These are phyloP conservation scores for Trypanosoma theileri DNA, from an alignment of 208 protist genomes.

Conservation along the genomic window DNA sequence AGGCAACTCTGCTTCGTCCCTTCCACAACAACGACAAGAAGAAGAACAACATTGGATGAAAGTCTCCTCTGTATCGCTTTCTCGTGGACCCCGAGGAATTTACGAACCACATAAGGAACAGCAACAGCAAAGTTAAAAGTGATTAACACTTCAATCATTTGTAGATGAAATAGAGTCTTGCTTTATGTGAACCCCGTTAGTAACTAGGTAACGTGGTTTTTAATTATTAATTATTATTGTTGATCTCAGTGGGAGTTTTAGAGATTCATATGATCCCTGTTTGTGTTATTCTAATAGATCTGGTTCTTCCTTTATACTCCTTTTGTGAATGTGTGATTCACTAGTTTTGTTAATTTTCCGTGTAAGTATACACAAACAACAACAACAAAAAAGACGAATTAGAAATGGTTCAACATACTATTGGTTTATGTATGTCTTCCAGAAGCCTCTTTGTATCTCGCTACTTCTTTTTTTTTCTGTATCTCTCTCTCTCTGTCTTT, in stretches of 20 bases:
- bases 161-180: neutral
- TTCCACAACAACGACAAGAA: neutral
- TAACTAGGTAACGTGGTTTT: no score
- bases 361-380: neutral
- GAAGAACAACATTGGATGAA: neutral
- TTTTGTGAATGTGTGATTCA: conserved; percentile 26
- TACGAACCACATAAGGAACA: neutral
- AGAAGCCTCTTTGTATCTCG: no score
- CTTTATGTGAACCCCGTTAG: no score
- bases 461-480: no score
- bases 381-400: neutral
- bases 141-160: neutral
- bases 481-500: neutral
- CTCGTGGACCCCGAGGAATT: neutral
- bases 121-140: neutral
- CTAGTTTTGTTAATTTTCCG: neutral
- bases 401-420: neutral
- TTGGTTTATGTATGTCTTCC: no score
- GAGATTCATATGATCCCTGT: no score
- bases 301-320: conserved; percentile 12
- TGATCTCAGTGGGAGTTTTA: no score
- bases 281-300: neutral
- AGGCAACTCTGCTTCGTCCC: neutral
- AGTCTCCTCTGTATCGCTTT: neutral
- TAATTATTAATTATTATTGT: no score